These are phyloP conservation scores for Entamoeba histolytica DNA, from an alignment of 208 protist genomes.

Conservation along the genomic window DNA sequence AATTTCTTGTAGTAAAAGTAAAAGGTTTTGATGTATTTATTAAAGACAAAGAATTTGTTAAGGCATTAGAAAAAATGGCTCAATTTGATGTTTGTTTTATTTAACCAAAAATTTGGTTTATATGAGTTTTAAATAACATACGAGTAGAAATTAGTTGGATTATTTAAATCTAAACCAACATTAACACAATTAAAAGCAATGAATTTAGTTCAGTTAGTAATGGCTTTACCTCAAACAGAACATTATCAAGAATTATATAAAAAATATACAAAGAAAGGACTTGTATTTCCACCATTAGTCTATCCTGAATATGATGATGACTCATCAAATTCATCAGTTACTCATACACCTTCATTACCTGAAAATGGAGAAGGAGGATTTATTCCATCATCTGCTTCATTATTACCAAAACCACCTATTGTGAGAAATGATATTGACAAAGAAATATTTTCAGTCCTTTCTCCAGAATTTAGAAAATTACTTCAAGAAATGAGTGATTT, in stretches of 20 bases:
- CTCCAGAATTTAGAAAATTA: neutral
- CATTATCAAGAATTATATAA: neutral
- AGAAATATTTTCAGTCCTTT: neutral
- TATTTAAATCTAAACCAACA: neutral
- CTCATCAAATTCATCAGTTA: neutral
- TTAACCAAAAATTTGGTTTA: neutral
- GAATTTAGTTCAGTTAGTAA: neutral
- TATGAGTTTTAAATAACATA: neutral
- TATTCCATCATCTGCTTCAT: neutral
- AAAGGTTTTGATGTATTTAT: neutral
- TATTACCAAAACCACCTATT: neutral
- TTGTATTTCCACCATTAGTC: neutral
- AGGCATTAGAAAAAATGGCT: neutral
- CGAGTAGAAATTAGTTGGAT: neutral
- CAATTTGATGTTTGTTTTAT: neutral
- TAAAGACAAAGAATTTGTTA: neutral
- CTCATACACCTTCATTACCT: neutral
- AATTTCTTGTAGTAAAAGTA: neutral
- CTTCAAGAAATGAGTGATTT: neutral
- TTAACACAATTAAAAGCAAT: neutral
- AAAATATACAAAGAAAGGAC: neutral
- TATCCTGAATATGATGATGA: neutral
- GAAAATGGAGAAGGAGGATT: neutral
- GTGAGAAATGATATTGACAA: neutral
- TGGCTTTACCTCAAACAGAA: neutral